Evolutionary conservation across 768 basidiomycete genomes (phyloP).

Genomic region (Boletus coccyginus): DNA sequence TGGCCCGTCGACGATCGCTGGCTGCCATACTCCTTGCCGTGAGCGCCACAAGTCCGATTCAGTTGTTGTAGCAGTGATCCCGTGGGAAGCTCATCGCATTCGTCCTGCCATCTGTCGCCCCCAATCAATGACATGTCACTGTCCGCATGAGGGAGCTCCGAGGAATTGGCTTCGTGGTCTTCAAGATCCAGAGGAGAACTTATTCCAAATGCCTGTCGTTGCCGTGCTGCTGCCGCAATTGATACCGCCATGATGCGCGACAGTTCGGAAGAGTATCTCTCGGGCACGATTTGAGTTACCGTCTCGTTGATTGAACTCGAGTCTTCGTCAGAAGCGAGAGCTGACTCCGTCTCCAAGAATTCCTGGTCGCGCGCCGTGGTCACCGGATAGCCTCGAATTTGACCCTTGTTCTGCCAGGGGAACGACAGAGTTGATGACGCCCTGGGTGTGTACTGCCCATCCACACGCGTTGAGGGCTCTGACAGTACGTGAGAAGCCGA

Average conservation of each 20-base stretch:
- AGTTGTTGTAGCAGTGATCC: slow-evolving; percentile 28
- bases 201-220: slow-evolving; percentile 53
- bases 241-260: slow-evolving; percentile 27
- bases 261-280: slow-evolving; percentile 28
- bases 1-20: slow-evolving; percentile 6
- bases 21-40: background rate
- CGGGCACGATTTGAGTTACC: background rate
- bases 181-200: slow-evolving; percentile 35
- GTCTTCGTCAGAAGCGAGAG: slow-evolving; percentile 18
- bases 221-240: slow-evolving; percentile 40
- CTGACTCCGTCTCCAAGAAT: slow-evolving; percentile 6
- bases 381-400: background rate
- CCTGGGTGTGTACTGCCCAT: slow-evolving; percentile 23
- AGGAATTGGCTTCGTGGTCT: background rate
- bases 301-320: background rate
- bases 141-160: slow-evolving; percentile 36
- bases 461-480: slow-evolving; percentile 5
- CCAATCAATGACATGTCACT: slow-evolving; percentile 48
- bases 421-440: slow-evolving; percentile 5
- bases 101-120: slow-evolving; percentile 40
- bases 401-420: slow-evolving; percentile 3
- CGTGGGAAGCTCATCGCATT: slow-evolving; percentile 27
- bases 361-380: background rate
- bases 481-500: slow-evolving; percentile 6
- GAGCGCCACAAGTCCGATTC: background rate